Base-by-base conservation (phyloP, 768 basidiomycete genomes). In the Auricularia sp. region DNA sequence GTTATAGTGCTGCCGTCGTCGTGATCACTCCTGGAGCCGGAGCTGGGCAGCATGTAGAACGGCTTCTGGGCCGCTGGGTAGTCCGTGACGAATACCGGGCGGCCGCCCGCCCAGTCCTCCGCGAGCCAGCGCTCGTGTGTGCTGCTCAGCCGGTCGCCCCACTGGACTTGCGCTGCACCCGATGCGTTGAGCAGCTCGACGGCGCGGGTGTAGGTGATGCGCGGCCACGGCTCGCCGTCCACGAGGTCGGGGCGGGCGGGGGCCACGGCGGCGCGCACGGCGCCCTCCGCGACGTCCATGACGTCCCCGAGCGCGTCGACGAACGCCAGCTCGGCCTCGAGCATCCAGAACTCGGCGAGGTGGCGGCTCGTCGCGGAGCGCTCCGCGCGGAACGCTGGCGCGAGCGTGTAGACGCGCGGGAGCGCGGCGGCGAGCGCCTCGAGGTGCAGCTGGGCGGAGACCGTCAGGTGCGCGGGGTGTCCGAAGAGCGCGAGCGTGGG, bases 321-420 rank as follows among this genome's bases (percentile, higher is more conserved):
- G 71, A 86, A 89, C 0, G 86, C 86, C 83, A 92, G 87, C 72
- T 99, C 97, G 0, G 91, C 95, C 76, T 99, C 97, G 63, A 98
- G 84, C 97, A 99, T 99, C 90, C 93, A 98, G 74, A 99, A 99
- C 74, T 99, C 97, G 61, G 92, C 86, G 12, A 99, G 83, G 72
- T 99, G 97, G n/a, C 96, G 81, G 36, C 84, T 84, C 1, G 96
- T 98, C 68, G 87, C 82, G 2, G 88, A 90, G 4, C 85, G 85
- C 72, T 99, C 97, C 23, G 97, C 96, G 16, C 97, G 88, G 76
- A 99, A 99, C 68, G 90, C 89, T 0, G 97, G 95, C 0, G 91
- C 87, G 29, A 99, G 83, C 1, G 95, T 95, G 77, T 94, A 99
- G 1, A 91, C 90, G 21, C 95, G 85, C 0, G 88, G 83, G 18